Base-by-base conservation (phyloP, 2,329 filamentous ascomycete species). In the Fusarium nurragi region DNA sequence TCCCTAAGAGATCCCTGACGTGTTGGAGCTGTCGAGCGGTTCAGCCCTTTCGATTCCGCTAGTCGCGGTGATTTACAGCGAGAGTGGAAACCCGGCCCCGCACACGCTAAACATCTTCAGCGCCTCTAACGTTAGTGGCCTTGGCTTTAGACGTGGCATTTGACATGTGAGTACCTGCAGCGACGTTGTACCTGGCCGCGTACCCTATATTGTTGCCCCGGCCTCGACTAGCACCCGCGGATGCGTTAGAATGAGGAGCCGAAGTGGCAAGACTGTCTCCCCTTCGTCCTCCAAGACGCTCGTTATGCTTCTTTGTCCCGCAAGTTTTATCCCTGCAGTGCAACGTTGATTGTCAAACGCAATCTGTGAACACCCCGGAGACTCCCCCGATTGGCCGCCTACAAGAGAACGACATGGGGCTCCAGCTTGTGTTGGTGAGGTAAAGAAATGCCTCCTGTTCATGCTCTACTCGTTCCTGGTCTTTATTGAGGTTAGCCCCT, bases 351-450 rank as follows among this genome's bases (percentile, higher is more conserved):
- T 23, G 28, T 43, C 28, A 26, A 28, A 8, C 22, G 12, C 3
- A 25, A 40, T 32, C 32, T 39, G 16, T 45, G 30, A 40, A 44
- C 11, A 11, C 2, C 5, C 8, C 51, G 38, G 51, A 18, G 23
- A 16, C 14, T 16, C 38, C 43, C 45, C 58, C 52, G 58, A 64
- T 63, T 64, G 60, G 58, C 19, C 16, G 23, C 26, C n/a, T 21
- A 5, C n/a, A 44, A 25, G 12, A 39, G 23, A 34, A 18, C 14
- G 16, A 34, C 14, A 38, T 50, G 26, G 57, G 43, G 26, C 25
- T 62, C 36, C 30, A 25, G 14, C 22, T 48, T 62, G 37, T 28
- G 45, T 44, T 30, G 34, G 40, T 25, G 45, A 30, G 36, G 26
- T 21, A 26, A 34, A 30, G 26, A 30, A n/a, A 41, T 49, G 36